Percentiles rank a stretch among this genome's conserved stretches.
phyloP scores from a whole-genome alignment of 306 rosid species.

The Medicago arabica region DNA sequence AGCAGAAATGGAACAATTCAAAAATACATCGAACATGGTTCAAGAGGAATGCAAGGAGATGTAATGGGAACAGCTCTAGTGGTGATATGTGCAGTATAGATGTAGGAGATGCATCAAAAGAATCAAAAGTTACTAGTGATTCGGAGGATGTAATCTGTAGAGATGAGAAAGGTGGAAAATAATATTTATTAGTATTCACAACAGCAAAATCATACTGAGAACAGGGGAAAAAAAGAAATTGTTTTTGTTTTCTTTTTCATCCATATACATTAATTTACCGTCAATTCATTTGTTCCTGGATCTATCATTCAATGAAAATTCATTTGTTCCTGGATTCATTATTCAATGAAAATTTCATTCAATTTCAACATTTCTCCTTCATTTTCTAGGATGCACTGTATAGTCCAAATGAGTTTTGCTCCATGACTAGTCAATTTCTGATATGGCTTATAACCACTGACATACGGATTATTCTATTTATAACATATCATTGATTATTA shows the following conservation, averaged over 20 bases:
- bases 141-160: slow-evolving; percentile 68
- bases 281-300: slow-evolving; percentile 72
- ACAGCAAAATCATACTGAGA: slow-evolving; percentile 63
- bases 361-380: slow-evolving; percentile 57
- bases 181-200: slow-evolving; percentile 69
- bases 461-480: not conserved
- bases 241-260: slow-evolving; percentile 52
- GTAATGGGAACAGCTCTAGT: slow-evolving; percentile 52
- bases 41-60: slow-evolving; percentile 57
- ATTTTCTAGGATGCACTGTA: slow-evolving; percentile 29
- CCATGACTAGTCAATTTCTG: not conserved
- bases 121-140: slow-evolving; percentile 53
- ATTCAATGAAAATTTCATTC: slow-evolving; percentile 66
- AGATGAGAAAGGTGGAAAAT: slow-evolving; percentile 63
- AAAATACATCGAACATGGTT: slow-evolving; percentile 66
- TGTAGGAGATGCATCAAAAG: slow-evolving; percentile 60
- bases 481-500: not conserved
- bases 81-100: slow-evolving; percentile 53
- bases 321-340: slow-evolving; percentile 61
- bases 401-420: not conserved
- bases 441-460: not conserved
- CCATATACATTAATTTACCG: slow-evolving; percentile 51
- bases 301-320: slow-evolving; percentile 64
- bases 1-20: slow-evolving; percentile 82
- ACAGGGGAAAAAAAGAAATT: slow-evolving; percentile 58